phyloP scores from a whole-genome alignment of 306 rosid genomes.

The Ochetophila trinervis region DNA sequence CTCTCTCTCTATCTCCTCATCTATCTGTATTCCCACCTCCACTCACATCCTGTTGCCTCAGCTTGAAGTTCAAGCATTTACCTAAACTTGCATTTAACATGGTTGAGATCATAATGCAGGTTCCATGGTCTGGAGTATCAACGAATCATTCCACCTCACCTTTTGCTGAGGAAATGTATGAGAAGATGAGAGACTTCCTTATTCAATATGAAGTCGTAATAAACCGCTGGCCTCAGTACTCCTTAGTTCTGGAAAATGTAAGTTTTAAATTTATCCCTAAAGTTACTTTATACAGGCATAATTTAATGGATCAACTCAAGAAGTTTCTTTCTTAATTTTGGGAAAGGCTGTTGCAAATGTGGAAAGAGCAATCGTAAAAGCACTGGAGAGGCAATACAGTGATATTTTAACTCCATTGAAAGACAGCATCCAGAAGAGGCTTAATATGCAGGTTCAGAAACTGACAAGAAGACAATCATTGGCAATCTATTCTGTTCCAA shows the following conservation, averaged over 20 bases:
- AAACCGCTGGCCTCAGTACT: constrained; percentile 97
- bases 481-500: constrained; percentile 62
- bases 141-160: constrained; percentile 90
- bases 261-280: constrained; percentile 26
- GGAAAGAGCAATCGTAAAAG: constrained; percentile 88
- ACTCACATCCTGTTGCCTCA: background rate
- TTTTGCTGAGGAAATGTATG: constrained; percentile 93
- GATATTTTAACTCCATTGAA: constrained; percentile 89
- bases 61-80: background rate
- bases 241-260: constrained; percentile 81
- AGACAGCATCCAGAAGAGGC: constrained; percentile 89
- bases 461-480: constrained; percentile 92
- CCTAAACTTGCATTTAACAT: constrained; percentile 5
- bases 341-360: constrained; percentile 74
- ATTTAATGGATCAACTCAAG: background rate
- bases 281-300: background rate
- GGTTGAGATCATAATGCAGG: constrained; percentile 48
- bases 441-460: constrained; percentile 94
- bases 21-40: background rate
- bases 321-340: constrained; percentile 9
- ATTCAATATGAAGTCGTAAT: constrained; percentile 75
- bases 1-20: background rate
- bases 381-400: constrained; percentile 83
- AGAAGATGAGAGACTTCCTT: constrained; percentile 69
- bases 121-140: constrained; percentile 93